A percentile compares a stretch with the other conserved stretches of the same genome.
Conservation (phyloP, 2,329 filamentous ascomycete species). For the Penicillium paneum region DNA sequence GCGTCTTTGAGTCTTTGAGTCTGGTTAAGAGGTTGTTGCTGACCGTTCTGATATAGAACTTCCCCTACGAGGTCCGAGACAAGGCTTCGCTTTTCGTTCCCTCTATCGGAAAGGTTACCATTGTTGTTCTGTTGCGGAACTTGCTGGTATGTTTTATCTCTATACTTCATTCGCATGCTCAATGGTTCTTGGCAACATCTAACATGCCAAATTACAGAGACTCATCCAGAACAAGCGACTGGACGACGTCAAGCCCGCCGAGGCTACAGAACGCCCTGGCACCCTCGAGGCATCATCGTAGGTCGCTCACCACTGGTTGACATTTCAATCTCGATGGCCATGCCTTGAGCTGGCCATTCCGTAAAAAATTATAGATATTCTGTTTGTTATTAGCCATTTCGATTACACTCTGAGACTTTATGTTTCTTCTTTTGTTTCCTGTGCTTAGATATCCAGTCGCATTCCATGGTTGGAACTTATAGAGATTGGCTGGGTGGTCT, state of each 20-base stretch:
- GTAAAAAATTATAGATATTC: conserved; percentile 21
- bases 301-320: not conserved
- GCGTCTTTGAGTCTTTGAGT: not conserved
- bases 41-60: conserved; percentile 59
- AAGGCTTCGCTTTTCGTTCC: conserved; percentile 96
- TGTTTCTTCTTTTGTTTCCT: not conserved
- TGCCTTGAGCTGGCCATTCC: conserved; percentile 1
- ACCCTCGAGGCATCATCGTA: conserved; percentile 37
- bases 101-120: conserved; percentile 96
- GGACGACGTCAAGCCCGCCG: conserved; percentile 41
- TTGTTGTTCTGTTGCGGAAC: conserved; percentile 85
- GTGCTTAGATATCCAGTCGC: conserved; percentile 4
- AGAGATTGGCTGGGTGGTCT: not conserved
- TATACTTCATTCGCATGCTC: not conserved
- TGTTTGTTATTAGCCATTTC: conserved; percentile 22
- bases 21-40: not conserved
- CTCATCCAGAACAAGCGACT: conserved; percentile 44
- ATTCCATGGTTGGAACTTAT: not conserved
- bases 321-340: not conserved
- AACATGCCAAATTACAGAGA: conserved; percentile 27
- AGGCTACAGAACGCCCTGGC: conserved; percentile 41
- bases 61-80: conserved; percentile 84
- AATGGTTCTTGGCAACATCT: conserved; percentile 7
- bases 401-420: conserved; percentile 9
- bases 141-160: conserved; percentile 63